phyloP scores from a whole-genome alignment of 306 rosid species.

The Quercus engelmannii region DNA sequence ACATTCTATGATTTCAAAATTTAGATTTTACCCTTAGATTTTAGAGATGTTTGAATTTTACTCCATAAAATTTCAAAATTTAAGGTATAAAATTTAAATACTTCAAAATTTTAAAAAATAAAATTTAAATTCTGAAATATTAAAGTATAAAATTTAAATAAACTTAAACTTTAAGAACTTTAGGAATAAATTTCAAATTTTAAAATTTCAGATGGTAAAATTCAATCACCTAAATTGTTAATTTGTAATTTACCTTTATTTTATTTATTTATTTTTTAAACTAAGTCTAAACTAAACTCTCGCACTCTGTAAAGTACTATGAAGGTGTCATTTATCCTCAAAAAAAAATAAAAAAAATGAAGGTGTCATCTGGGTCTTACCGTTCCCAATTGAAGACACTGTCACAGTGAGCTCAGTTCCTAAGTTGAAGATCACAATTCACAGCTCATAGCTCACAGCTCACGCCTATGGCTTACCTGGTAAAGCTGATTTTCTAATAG shows the following conservation, averaged over 20 bases:
- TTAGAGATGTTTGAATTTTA: too few species aligned
- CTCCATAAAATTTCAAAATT: fast-evolving
- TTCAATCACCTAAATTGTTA: fast-evolving
- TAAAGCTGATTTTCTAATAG: not conserved
- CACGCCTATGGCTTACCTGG: not conserved
- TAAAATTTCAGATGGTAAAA: fast-evolving
- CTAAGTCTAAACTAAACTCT: too few species aligned
- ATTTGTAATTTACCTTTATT: too few species aligned
- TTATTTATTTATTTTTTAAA: too few species aligned
- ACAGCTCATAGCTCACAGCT: too few species aligned
- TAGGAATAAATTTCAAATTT: too few species aligned
- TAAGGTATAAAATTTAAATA: fast-evolving
- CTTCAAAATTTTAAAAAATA: fast-evolving
- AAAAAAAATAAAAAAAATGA: too few species aligned
- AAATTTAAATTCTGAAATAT: fast-evolving
- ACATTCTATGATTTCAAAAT: too few species aligned
- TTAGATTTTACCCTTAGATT: too few species aligned
- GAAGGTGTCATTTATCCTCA: not conserved
- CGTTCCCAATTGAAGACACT: not conserved
- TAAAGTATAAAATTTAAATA: fast-evolving
- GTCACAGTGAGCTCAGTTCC: not conserved
- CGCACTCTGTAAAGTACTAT: too few species aligned
- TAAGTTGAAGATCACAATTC: not conserved
- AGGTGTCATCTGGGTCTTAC: not conserved
- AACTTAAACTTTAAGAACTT: too few species aligned